These are phyloP conservation scores for Medakamo hakoo DNA, from an alignment of 139 green algal species.

Conservation along the genomic window DNA sequence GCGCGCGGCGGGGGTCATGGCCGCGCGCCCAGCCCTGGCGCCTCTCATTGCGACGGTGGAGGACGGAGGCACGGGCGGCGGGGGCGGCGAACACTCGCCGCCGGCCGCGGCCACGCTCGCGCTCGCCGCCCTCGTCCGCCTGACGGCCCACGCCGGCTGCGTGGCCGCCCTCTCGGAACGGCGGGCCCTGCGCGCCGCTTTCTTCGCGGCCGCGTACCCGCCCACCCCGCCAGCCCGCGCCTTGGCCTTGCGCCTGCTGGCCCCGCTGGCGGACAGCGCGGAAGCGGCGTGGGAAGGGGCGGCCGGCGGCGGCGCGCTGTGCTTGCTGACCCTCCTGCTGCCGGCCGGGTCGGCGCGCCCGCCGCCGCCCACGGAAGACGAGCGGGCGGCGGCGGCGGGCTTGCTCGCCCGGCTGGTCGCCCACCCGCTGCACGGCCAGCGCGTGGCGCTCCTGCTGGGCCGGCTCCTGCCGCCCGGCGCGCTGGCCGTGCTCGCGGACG, in stretches of 20 bases:
- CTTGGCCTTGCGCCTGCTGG: constrained; percentile 43
- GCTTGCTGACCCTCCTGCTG: constrained; percentile 56
- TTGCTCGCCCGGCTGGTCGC: constrained; percentile 40
- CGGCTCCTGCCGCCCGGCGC: constrained; percentile 64
- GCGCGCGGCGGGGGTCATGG: constrained; percentile 52
- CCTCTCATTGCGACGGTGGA: constrained; percentile 52
- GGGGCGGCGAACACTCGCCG: constrained; percentile 2
- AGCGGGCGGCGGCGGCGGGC: constrained; percentile 27
- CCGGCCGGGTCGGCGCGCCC: constrained; percentile 5
- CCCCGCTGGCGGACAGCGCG: constrained; percentile 20
- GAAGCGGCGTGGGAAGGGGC: constrained; percentile 30
- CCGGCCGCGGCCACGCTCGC: constrained; percentile 17
- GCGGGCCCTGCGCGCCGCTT: constrained; percentile 16
- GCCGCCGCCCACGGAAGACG: background rate
- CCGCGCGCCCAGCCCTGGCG: constrained; percentile 37
- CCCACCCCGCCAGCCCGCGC: constrained; percentile 12
- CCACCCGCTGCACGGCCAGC: constrained; percentile 49
- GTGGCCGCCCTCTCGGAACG: constrained; percentile 43
- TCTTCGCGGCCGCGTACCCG: constrained; percentile 43
- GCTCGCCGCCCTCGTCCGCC: constrained; percentile 33
- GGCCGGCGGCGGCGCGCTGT: constrained; percentile 49
- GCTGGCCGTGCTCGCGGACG: constrained; percentile 41
- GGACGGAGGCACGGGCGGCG: constrained; percentile 9
- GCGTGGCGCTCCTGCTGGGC: constrained; percentile 35
- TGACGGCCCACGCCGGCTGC: constrained; percentile 43